Conservation (phyloP, 1,284 basidiomycete genomes). For the Cutaneotrichosporon arboriforme region DNA sequence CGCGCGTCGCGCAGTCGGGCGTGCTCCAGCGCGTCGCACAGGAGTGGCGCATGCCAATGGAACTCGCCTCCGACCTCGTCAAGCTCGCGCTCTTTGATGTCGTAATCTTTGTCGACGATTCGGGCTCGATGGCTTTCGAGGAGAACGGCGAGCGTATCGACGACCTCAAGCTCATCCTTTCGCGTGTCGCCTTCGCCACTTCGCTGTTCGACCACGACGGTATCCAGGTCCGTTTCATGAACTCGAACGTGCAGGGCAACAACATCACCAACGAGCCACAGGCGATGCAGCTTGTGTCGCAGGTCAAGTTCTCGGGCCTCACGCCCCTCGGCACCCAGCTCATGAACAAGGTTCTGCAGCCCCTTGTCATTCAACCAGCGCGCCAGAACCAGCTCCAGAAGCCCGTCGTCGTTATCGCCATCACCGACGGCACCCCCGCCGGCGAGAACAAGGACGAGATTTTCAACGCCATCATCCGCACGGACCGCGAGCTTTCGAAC, state of each 20-base stretch:
- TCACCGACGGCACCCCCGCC: slow-evolving; percentile 49
- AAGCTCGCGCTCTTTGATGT: slow-evolving; percentile 48
- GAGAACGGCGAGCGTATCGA: slow-evolving; percentile 48
- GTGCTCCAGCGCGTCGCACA: slow-evolving; percentile 44
- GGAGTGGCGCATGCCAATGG: slow-evolving; percentile 50
- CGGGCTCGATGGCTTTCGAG: slow-evolving; percentile 49
- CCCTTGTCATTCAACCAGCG: slow-evolving; percentile 49
- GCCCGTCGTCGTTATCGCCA: slow-evolving; percentile 49
- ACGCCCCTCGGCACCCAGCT: slow-evolving; percentile 50
- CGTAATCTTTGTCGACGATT: slow-evolving; percentile 48
- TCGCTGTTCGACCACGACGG: slow-evolving; percentile 52
- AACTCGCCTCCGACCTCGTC: slow-evolving; percentile 48
- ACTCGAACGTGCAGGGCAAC: slow-evolving; percentile 49
- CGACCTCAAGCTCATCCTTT: slow-evolving; percentile 49
- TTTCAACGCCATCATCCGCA: slow-evolving; percentile 46
- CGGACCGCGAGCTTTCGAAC: slow-evolving; percentile 41
- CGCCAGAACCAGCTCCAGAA: slow-evolving; percentile 44
- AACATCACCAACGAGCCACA: slow-evolving; percentile 46
- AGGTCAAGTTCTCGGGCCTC: slow-evolving; percentile 50
- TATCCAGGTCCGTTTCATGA: slow-evolving; percentile 51
- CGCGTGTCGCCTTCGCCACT: slow-evolving; percentile 48
- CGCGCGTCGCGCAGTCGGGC: slow-evolving; percentile 45
- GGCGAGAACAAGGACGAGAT: slow-evolving; percentile 47
- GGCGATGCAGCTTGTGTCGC: slow-evolving; percentile 45
- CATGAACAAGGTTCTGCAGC: slow-evolving; percentile 49